phyloP scores from a whole-genome alignment of 129 eudicot species.

The Kitagawia praeruptora region DNA sequence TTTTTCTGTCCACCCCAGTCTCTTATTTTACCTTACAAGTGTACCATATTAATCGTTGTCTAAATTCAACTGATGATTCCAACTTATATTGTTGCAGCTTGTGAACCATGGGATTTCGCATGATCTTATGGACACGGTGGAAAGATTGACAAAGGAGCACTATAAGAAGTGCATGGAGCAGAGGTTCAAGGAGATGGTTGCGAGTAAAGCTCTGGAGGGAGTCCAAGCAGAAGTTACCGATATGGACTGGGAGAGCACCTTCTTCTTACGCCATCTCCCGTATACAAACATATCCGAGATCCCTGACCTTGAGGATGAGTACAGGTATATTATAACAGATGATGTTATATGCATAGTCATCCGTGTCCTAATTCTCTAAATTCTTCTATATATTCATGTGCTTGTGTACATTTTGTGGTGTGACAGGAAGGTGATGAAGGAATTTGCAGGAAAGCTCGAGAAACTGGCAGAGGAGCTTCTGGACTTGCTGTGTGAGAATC shows the following conservation, averaged over 20 bases:
- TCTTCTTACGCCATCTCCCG: slow-evolving; percentile 6
- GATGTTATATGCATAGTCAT: background rate
- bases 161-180: slow-evolving; percentile 14
- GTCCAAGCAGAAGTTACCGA: slow-evolving; percentile 9
- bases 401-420: background rate
- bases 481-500: slow-evolving; percentile 13
- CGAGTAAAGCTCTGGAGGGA: slow-evolving; percentile 13
- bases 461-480: slow-evolving; percentile 13
- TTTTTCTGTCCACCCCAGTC: background rate
- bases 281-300: slow-evolving; percentile 4
- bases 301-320: slow-evolving; percentile 12
- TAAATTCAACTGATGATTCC: background rate
- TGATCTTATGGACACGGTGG: slow-evolving; percentile 12
- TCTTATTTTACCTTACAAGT: background rate
- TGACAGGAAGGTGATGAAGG: slow-evolving; percentile 11
- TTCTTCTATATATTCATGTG: background rate
- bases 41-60: background rate
- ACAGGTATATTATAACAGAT: slow-evolving; percentile 1
- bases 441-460: slow-evolving; percentile 9
- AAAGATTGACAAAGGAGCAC: slow-evolving; percentile 12
- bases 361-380: background rate
- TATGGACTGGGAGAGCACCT: slow-evolving; percentile 16
- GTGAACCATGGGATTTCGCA: slow-evolving; percentile 14
- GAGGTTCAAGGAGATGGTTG: slow-evolving; percentile 12
- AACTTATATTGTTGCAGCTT: background rate